phyloP scores from a whole-genome alignment of 139 green algal species.

The Chlorella sp. region DNA sequence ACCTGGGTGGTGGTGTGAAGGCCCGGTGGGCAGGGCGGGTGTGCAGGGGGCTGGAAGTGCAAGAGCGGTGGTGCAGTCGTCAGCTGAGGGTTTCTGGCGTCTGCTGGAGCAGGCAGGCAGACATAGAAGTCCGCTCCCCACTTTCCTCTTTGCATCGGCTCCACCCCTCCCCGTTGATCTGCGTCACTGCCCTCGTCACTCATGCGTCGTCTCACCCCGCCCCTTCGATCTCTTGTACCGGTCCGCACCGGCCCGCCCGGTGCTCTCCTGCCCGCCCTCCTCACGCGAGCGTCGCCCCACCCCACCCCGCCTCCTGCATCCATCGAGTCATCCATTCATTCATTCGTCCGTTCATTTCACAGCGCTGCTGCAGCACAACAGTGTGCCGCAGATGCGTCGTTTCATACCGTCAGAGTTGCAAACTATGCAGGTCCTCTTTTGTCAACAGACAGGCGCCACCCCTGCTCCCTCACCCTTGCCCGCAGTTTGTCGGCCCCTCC shows the following conservation, averaged over 20 bases:
- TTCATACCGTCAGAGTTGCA: too few relatives aligned
- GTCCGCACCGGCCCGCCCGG: too few relatives aligned
- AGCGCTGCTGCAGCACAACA: too few relatives aligned
- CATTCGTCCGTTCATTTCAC: too few relatives aligned
- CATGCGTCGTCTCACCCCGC: not conserved
- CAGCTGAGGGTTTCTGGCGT: not conserved
- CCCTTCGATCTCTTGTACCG: not conserved
- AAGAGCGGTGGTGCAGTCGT: not conserved
- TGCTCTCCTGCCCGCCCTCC: too few relatives aligned
- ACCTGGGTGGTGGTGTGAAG: not conserved
- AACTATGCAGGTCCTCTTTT: too few relatives aligned
- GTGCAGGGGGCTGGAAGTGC: not conserved
- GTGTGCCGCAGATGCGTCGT: too few relatives aligned
- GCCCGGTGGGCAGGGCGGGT: not conserved
- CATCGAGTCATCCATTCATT: too few relatives aligned
- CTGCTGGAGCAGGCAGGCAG: too few relatives aligned
- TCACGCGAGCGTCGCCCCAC: not conserved
- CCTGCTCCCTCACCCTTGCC: too few relatives aligned
- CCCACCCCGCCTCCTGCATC: not conserved
- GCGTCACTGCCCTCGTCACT: not conserved
- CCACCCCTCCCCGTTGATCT: not conserved
- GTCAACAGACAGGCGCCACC: too few relatives aligned
- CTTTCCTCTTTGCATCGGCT: not conserved
- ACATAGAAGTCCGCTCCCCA: not conserved
- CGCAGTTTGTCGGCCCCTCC: slow-evolving; percentile 48